These are phyloP conservation scores for Silene vulgaris DNA, from an alignment of 179 eudicot genomes.

Conservation along the genomic window DNA sequence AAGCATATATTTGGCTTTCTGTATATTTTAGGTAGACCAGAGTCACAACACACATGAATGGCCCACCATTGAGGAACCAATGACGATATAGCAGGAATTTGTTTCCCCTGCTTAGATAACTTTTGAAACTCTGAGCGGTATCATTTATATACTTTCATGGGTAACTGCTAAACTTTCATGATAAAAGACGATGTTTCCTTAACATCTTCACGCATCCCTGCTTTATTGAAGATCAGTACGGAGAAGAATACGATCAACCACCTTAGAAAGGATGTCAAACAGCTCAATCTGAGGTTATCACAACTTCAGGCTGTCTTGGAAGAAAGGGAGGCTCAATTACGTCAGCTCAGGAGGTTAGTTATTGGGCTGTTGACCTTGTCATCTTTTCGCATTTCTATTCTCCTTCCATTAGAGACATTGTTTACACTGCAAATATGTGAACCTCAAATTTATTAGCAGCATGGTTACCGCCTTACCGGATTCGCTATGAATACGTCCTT, in stretches of 20 bases:
- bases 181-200: slow-evolving; percentile 42
- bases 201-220: slow-evolving; percentile 76
- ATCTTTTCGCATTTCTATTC: neutral
- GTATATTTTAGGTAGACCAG: neutral
- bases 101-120: slow-evolving; percentile 5
- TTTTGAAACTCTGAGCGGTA: neutral
- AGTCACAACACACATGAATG: neutral
- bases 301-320: slow-evolving; percentile 75
- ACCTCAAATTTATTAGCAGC: neutral
- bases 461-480: no score
- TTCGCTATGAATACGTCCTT: no score
- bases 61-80: neutral
- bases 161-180: slow-evolving; percentile 3
- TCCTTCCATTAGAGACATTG: neutral
- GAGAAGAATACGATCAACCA: slow-evolving; percentile 65
- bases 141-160: neutral
- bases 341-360: slow-evolving; percentile 52
- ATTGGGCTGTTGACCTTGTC: slow-evolving; percentile 7
- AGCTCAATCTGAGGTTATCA: slow-evolving; percentile 63
- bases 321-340: slow-evolving; percentile 66
- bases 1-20: neutral
- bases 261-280: slow-evolving; percentile 68
- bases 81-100: neutral
- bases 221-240: slow-evolving; percentile 78
- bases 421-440: neutral